phyloP scores from a whole-genome alignment of 2,329 filamentous ascomycete species.

The Cadophora sp. region DNA sequence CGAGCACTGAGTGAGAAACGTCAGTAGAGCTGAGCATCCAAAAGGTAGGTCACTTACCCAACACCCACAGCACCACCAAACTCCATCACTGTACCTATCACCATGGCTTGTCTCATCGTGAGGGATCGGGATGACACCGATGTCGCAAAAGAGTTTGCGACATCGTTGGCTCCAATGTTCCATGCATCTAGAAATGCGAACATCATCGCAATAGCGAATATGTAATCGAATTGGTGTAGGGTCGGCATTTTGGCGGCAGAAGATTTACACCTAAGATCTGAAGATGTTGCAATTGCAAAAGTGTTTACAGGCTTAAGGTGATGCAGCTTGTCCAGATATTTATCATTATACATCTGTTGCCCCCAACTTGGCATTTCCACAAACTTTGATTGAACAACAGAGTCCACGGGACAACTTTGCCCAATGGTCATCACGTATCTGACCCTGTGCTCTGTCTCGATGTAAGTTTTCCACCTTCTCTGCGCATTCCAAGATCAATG shows the following conservation, averaged over 20 bases:
- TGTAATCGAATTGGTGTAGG: slow-evolving; percentile 64
- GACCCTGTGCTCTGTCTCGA: neutral
- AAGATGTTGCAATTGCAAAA: neutral
- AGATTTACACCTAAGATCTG: neutral
- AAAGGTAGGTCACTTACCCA: slow-evolving; percentile 44
- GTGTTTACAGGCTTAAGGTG: neutral
- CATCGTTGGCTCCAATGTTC: slow-evolving; percentile 69
- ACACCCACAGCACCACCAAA: slow-evolving; percentile 61
- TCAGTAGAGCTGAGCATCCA: neutral
- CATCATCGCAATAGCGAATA: slow-evolving; percentile 68
- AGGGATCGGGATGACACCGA: slow-evolving; percentile 74
- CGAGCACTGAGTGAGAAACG: slow-evolving; percentile 48
- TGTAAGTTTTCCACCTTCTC: neutral
- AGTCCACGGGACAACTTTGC: neutral
- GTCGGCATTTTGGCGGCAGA: slow-evolving; percentile 24
- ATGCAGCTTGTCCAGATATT: neutral
- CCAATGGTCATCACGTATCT: neutral
- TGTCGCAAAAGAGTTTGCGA: slow-evolving; percentile 79
- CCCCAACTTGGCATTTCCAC: slow-evolving; percentile 12
- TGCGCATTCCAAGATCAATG: neutral
- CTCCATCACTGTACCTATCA: slow-evolving; percentile 28
- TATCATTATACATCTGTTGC: slow-evolving; percentile 3
- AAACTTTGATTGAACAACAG: neutral
- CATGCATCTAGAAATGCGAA: slow-evolving; percentile 72
- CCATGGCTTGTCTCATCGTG: slow-evolving; percentile 56